Conservation (phyloP, 2,329 filamentous ascomycete genomes). For the Fusarium incarnatum region DNA sequence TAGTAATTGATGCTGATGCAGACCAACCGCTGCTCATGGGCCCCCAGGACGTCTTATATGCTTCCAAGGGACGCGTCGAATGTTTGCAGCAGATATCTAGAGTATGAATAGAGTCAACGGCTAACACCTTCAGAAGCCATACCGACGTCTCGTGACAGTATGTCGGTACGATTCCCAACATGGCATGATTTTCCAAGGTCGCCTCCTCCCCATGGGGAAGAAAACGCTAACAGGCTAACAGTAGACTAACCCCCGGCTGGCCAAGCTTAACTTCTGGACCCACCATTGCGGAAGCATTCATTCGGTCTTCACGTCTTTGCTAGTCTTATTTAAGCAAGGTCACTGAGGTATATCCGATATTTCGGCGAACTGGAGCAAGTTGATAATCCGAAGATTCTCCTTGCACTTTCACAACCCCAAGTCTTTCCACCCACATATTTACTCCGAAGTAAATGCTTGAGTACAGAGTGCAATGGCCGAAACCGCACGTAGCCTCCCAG, state of each 20-base stretch:
- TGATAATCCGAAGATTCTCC: constrained; percentile 42
- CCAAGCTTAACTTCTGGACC: not conserved
- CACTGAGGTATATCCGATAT: constrained; percentile 33
- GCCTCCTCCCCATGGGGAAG: constrained; percentile 34
- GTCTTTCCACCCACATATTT: not conserved
- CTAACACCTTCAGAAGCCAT: not conserved
- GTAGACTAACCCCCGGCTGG: constrained; percentile 1
- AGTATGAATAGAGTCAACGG: not conserved
- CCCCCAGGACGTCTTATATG: constrained; percentile 4
- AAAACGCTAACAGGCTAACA: constrained; percentile 1
- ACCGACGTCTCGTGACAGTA: not conserved
- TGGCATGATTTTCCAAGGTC: not conserved
- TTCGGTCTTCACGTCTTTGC: not conserved
- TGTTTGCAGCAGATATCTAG: too few relatives aligned
- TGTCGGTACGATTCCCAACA: not conserved
- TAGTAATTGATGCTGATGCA: not conserved
- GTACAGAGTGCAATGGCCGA: not conserved
- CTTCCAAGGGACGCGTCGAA: not conserved
- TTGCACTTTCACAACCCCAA: constrained; percentile 1
- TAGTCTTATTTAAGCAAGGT: not conserved
- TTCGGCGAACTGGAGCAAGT: constrained; percentile 32
- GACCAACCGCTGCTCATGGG: not conserved
- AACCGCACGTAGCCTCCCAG: too few relatives aligned
- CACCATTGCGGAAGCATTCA: not conserved
- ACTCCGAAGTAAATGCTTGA: not conserved